These are phyloP conservation scores for Chenopodium formosanum DNA, from an alignment of 148 eudicot species.

Conservation along the genomic window DNA sequence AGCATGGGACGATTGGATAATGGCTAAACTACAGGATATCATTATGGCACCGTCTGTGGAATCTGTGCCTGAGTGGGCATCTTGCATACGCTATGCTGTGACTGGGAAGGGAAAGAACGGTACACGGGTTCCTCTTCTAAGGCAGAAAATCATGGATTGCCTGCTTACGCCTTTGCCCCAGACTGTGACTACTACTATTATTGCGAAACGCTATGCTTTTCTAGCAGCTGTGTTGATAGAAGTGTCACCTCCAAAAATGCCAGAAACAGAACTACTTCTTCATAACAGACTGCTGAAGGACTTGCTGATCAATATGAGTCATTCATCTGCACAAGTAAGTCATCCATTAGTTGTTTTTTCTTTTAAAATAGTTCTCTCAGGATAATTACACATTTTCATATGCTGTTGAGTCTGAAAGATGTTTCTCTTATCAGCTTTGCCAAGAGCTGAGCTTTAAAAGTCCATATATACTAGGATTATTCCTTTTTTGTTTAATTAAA, in stretches of 20 bases:
- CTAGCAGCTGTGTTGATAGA: slow-evolving; percentile 84
- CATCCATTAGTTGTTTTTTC: background rate
- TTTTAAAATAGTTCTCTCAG: background rate
- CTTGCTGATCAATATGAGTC: slow-evolving; percentile 77
- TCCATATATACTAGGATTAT: background rate
- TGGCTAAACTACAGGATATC: slow-evolving; percentile 62
- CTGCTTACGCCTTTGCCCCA: slow-evolving; percentile 71
- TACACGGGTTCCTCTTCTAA: slow-evolving; percentile 68
- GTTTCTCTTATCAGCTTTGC: background rate
- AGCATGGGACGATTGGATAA: slow-evolving; percentile 95
- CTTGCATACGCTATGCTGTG: slow-evolving; percentile 91
- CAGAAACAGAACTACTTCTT: slow-evolving; percentile 57
- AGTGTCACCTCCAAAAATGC: slow-evolving; percentile 82
- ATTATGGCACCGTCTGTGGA: slow-evolving; percentile 89
- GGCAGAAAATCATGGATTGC: slow-evolving; percentile 71
- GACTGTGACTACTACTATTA: slow-evolving; percentile 67
- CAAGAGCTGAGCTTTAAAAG: background rate
- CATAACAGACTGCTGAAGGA: slow-evolving; percentile 76
- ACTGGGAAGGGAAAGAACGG: slow-evolving; percentile 96
- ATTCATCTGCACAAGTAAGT: slow-evolving; percentile 91
- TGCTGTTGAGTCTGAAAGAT: background rate
- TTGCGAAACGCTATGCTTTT: slow-evolving; percentile 87
- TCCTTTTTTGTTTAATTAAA: background rate
- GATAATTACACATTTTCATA: background rate
- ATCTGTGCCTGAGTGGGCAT: slow-evolving; percentile 96